These are phyloP conservation scores for Zygnema circumcarinatum DNA, from an alignment of 139 green algal species.

Conservation along the genomic window DNA sequence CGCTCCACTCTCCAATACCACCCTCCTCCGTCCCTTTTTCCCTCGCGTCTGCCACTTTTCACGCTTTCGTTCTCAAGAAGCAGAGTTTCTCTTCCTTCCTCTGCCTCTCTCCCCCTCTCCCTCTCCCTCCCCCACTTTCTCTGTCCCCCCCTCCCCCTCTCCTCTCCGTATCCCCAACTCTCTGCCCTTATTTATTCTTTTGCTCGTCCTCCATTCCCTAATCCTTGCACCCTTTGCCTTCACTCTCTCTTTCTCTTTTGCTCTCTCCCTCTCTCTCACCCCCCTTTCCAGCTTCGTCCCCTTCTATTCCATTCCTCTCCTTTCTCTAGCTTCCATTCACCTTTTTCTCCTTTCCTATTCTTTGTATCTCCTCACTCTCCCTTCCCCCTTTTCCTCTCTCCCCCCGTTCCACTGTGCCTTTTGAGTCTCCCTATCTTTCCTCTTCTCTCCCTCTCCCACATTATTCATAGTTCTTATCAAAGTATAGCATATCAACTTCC, in stretches of 20 bases:
- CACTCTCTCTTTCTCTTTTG: slow-evolving; percentile 16
- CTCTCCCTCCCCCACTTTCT: neutral
- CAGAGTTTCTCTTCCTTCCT: neutral
- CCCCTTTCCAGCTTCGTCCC: neutral
- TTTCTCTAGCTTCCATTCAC: too few species aligned
- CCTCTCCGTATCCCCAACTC: neutral
- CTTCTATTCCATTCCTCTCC: too few species aligned
- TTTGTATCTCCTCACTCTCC: neutral
- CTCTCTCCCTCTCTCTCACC: neutral
- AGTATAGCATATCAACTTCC: too few species aligned
- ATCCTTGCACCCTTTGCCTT: neutral
- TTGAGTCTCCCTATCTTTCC: neutral
- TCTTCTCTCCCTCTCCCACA: too few species aligned
- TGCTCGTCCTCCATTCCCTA: neutral
- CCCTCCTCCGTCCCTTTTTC: too few species aligned
- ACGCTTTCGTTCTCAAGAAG: too few species aligned
- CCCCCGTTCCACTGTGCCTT: neutral
- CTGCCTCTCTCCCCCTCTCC: neutral
- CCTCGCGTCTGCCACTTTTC: too few species aligned
- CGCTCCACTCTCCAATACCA: too few species aligned
- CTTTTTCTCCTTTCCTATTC: too few species aligned
- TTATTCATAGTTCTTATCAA: too few species aligned
- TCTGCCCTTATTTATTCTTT: neutral
- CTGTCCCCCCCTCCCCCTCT: neutral
- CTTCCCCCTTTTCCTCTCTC: slow-evolving; percentile 7